Percentiles rank a stretch among this genome's conserved stretches.
phyloP scores from a whole-genome alignment of 2,329 filamentous ascomycete genomes.

The Microdochium bolleyi region DNA sequence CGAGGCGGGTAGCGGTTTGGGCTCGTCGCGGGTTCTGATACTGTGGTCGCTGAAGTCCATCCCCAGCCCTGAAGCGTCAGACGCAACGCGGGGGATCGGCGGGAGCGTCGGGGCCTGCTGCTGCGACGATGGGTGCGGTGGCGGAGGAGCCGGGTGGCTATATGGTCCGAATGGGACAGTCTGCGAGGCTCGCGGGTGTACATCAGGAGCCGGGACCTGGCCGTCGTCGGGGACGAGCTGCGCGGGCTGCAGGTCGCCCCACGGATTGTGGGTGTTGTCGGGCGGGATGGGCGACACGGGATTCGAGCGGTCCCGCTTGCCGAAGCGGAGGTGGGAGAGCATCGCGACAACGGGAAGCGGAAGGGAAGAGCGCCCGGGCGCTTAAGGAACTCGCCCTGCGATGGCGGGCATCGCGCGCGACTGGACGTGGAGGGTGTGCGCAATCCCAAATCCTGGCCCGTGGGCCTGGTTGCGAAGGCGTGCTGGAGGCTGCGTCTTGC shows the following conservation, averaged over 20 bases:
- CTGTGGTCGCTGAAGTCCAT: neutral
- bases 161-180: neutral
- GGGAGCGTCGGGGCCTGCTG: conserved; percentile 30
- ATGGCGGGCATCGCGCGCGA: neutral
- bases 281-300: conserved; percentile 40
- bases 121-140: conserved; percentile 7
- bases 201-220: conserved; percentile 35
- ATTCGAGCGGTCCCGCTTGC: conserved; percentile 48
- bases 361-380: neutral
- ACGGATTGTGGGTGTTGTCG: conserved; percentile 29
- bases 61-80: conserved; percentile 4
- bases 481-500: neutral
- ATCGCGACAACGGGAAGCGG: conserved; percentile 23
- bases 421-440: neutral
- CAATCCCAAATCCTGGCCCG: neutral
- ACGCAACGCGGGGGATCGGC: conserved; percentile 26
- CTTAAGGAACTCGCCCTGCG: neutral
- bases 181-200: conserved; percentile 21
- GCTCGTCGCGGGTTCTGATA: conserved; percentile 9
- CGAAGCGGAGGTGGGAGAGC: conserved; percentile 50
- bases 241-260: conserved; percentile 31
- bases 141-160: neutral
- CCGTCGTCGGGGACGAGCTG: conserved; percentile 32
- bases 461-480: neutral
- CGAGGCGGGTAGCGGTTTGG: conserved; percentile 20